Conservation (phyloP, 768 basidiomycete genomes). For the Ephemerocybe angulata region DNA sequence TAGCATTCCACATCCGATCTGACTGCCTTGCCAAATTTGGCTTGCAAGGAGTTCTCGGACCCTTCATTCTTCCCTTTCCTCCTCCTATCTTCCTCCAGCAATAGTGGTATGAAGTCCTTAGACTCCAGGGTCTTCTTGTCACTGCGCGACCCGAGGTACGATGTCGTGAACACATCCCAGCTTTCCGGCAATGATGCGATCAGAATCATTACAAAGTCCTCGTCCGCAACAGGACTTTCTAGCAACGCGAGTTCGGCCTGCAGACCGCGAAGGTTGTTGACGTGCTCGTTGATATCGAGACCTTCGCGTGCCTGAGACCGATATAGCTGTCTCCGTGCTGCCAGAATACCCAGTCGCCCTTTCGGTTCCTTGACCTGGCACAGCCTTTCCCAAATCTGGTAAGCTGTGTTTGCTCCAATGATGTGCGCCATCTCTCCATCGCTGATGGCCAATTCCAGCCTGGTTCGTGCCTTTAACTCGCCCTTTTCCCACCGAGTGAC, state of each 20-base stretch:
- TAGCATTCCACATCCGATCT: slow-evolving; percentile 22
- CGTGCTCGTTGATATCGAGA: slow-evolving; percentile 19
- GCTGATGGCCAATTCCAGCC: slow-evolving; percentile 19
- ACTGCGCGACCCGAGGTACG: slow-evolving; percentile 15
- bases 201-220: slow-evolving; percentile 22
- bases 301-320: slow-evolving; percentile 15
- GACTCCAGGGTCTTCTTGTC: slow-evolving; percentile 10
- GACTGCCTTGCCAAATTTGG: neutral
- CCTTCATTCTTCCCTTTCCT: neutral
- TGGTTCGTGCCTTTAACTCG: slow-evolving; percentile 17
- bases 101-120: slow-evolving; percentile 14
- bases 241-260: slow-evolving; percentile 20
- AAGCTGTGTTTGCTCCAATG: slow-evolving; percentile 14
- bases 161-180: slow-evolving; percentile 21
- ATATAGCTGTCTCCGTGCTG: slow-evolving; percentile 17
- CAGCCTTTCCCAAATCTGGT: slow-evolving; percentile 20
- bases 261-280: slow-evolving; percentile 14
- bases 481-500: slow-evolving; percentile 18
- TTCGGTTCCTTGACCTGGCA: slow-evolving; percentile 17
- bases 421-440: slow-evolving; percentile 21
- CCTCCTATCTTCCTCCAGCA: slow-evolving; percentile 6
- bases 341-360: slow-evolving; percentile 18
- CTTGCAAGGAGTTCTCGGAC: neutral
- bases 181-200: slow-evolving; percentile 21
- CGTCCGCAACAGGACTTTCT: slow-evolving; percentile 16